Conservation (phyloP, 1,284 basidiomycete genomes). For the Amylostereum areolatum region DNA sequence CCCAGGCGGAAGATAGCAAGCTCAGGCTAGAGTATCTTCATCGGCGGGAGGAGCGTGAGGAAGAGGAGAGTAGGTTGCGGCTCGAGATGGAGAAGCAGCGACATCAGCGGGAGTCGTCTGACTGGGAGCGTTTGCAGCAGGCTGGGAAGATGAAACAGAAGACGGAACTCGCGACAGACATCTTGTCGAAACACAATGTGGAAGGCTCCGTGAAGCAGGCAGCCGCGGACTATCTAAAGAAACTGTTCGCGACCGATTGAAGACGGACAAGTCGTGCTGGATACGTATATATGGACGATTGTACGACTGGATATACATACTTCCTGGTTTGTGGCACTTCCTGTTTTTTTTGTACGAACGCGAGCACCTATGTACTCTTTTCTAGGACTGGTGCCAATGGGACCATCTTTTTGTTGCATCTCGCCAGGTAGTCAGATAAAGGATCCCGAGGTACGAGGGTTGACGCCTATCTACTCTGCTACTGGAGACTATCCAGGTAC, state of each 20-base stretch:
- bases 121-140: conserved; percentile 47
- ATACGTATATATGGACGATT: conserved; percentile 1
- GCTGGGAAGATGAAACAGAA: conserved; percentile 49
- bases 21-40: conserved; percentile 53
- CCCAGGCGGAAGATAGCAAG: conserved; percentile 20
- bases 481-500: no score
- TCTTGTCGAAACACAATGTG: conserved; percentile 47
- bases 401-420: no score
- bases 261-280: not conserved
- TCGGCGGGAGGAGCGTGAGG: conserved; percentile 57
- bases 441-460: no score
- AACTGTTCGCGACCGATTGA: conserved; percentile 31
- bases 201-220: conserved; percentile 55
- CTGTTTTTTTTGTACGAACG: no score
- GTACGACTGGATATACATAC: conserved; percentile 5
- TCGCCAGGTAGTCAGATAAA: no score
- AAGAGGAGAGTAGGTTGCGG: conserved; percentile 42
- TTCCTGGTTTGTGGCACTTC: not conserved
- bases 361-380: no score
- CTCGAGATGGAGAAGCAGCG: conserved; percentile 41
- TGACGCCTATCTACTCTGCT: no score
- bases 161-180: conserved; percentile 55
- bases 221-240: conserved; percentile 64
- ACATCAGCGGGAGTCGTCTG: conserved; percentile 32
- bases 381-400: no score